phyloP scores from a whole-genome alignment of 73 alveolate genomes.

The Blepharisma stoltei region DNA sequence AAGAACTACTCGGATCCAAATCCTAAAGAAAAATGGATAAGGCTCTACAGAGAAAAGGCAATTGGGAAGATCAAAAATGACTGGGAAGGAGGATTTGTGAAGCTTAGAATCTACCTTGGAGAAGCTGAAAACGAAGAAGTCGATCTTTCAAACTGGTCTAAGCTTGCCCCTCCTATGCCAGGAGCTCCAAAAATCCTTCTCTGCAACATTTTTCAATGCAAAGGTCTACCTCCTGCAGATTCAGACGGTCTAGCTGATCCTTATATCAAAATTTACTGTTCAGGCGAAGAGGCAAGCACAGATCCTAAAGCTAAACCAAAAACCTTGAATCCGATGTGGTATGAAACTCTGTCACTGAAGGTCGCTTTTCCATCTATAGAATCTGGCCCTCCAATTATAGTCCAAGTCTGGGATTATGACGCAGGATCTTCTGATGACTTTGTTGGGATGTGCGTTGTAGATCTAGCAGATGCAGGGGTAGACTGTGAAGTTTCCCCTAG shows the following conservation, averaged over 20 bases:
- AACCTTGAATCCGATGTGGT: conserved; percentile 28
- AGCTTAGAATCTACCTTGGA: background rate
- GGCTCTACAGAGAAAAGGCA: background rate
- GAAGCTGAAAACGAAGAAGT: background rate
- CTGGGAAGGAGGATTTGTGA: conserved; percentile 30
- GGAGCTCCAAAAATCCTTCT: background rate
- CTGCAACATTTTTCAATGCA: conserved; percentile 46
- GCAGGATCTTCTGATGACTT: conserved; percentile 11
- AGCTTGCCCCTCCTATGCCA: background rate
- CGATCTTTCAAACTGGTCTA: background rate
- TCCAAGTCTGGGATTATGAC: conserved; percentile 32
- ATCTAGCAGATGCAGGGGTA: background rate
- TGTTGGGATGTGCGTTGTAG: conserved; percentile 8
- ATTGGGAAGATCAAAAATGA: conserved; percentile 22
- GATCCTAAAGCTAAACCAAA: conserved; percentile 2
- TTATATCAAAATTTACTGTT: conserved; percentile 36
- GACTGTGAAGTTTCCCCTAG: conserved; percentile 2
- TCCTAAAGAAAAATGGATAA: conserved; percentile 14
- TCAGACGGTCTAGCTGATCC: conserved; percentile 62
- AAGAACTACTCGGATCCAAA: background rate
- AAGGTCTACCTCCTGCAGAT: conserved; percentile 61
- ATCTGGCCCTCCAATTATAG: conserved; percentile 25
- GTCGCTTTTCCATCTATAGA: conserved; percentile 15
- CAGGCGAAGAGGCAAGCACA: background rate
- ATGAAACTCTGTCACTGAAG: background rate